Percentiles rank a stretch among this genome's conserved stretches.
phyloP scores from a whole-genome alignment of 2,329 filamentous ascomycete species.

The Botrytis squamosa region DNA sequence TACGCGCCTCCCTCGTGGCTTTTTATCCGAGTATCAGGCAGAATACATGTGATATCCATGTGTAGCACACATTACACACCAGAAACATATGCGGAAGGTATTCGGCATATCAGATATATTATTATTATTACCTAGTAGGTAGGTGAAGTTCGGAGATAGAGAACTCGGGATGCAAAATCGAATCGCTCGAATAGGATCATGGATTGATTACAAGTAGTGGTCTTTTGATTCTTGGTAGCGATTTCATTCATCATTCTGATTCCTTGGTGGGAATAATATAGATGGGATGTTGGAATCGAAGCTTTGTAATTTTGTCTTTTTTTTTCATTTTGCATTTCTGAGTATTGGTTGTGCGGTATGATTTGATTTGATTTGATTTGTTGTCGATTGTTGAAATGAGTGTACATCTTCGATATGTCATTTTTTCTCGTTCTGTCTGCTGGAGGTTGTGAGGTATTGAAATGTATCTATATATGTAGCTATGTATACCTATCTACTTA shows the following conservation, averaged over 20 bases:
- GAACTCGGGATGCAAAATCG: not conserved
- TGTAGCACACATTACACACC: too few species aligned
- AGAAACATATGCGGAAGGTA: not conserved
- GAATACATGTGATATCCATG: not conserved
- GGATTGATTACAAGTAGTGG: not conserved
- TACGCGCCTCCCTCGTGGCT: not conserved
- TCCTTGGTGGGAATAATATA: not conserved
- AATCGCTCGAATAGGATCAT: not conserved
- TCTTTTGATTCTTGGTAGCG: not conserved
- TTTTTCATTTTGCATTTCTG: not conserved
- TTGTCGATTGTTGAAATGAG: not conserved
- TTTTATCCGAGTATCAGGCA: not conserved
- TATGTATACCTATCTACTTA: too few species aligned
- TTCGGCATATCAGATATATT: not conserved
- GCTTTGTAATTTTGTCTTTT: not conserved
- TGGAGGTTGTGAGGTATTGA: not conserved
- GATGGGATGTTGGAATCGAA: not conserved
- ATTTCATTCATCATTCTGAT: not conserved
- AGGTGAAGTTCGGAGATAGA: not conserved
- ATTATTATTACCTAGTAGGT: not conserved
- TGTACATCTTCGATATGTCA: not conserved
- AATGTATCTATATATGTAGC: too few species aligned
- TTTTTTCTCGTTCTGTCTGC: not conserved
- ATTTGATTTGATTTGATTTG: not conserved
- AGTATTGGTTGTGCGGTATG: not conserved